Evolutionary conservation across 2,329 filamentous ascomycete species (phyloP), one percentile per base, ranked within the genome.

Genomic region (Calonectria leucothoes): DNA sequence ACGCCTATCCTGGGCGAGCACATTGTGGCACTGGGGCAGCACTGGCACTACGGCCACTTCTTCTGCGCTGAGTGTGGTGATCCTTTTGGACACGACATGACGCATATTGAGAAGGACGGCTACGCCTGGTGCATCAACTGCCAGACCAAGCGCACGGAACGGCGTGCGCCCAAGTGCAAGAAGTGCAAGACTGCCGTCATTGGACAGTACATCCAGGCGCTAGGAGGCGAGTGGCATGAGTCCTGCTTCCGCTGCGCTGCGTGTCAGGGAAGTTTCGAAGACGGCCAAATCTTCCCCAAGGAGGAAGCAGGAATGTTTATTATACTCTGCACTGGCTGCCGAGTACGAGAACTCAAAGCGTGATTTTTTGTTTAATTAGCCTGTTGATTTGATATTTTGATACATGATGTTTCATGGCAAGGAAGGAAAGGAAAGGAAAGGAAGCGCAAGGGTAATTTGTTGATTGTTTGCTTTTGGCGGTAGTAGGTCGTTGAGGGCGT

Each of bases 31-130:
- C 95, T 98, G 70, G 97, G 97, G 1, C 91, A 93, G n/a, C 95
- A 98, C 85, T 99, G 95, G 94, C 97, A 99, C 84, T 94, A 94
- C 67, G 97, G 97, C 0, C 97, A 99, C 86, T 99, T 99, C 87
- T 99, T 99, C 90, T 99, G 97, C 82, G 97, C 97, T 51, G 95
- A 99, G 88, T 99, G 97, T 83, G 97, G 97, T 78, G 96, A 99
- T 86, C 96, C 97, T 0, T 99, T 99, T 82, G 95, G 89, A 77
- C 88, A 89, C 61, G 91, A 90, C 73, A 90, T 89, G 85, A 93
- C 91, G 57, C 92, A 93, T 80, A 93, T 99, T 69, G 97, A 99
- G 83, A 98, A 98, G 85, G 96, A 98, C 78, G 96, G 96, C 12
- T 98, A 98, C 84, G 97, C 97, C 6, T 99, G 97, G 96, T 99